Conservation (phyloP, 2,329 filamentous ascomycete genomes). For the Pestalotiopsis sp. region DNA sequence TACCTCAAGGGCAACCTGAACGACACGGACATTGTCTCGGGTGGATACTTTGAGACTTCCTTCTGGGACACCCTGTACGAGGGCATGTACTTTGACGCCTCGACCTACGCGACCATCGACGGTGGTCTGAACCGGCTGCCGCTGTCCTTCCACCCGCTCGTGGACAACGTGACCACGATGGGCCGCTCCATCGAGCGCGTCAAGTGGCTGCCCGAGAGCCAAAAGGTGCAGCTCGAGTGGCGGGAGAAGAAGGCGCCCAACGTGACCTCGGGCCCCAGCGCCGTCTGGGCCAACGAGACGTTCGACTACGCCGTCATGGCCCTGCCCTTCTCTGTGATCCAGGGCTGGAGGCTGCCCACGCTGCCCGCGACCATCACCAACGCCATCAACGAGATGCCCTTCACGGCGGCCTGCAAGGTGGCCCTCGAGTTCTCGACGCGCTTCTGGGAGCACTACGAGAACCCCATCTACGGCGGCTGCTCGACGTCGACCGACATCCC, state of each 20-base stretch:
- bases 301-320: constrained; percentile 70
- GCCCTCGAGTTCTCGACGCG: constrained; percentile 68
- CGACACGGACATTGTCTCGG: constrained; percentile 49
- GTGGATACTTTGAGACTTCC: constrained; percentile 40
- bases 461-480: constrained; percentile 65
- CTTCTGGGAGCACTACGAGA: constrained; percentile 53
- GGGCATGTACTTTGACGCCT: constrained; percentile 58
- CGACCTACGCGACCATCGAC: constrained; percentile 65
- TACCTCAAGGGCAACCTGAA: constrained; percentile 54
- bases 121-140: constrained; percentile 56
- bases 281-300: constrained; percentile 43
- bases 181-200: constrained; percentile 58
- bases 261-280: neutral
- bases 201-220: constrained; percentile 46
- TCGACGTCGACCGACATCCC: constrained; percentile 57
- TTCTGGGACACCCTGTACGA: constrained; percentile 56
- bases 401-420: constrained; percentile 54
- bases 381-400: constrained; percentile 47
- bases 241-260: constrained; percentile 40
- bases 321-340: constrained; percentile 63
- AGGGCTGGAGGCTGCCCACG: constrained; percentile 56
- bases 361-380: constrained; percentile 43
- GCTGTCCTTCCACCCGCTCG: constrained; percentile 60
- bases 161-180: constrained; percentile 57
- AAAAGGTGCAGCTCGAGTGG: constrained; percentile 61